Evolutionary conservation across 2,329 filamentous ascomycete species (phyloP).

Genomic region (Arthrocladium fulminans): DNA sequence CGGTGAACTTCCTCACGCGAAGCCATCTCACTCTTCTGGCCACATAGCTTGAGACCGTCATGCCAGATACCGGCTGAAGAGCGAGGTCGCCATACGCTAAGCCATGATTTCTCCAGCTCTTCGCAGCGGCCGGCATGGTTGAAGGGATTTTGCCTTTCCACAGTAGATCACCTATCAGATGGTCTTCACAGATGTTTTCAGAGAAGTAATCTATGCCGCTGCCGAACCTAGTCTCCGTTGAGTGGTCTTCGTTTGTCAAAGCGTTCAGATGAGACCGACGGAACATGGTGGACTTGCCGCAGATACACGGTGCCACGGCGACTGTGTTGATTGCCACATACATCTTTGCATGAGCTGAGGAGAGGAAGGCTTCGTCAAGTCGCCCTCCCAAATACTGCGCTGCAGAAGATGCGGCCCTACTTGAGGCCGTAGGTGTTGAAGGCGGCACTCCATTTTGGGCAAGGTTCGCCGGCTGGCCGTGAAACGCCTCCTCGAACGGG

Average conservation of each 20-base stretch:
- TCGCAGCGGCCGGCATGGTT: conserved; percentile 2
- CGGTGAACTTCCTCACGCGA: conserved; percentile 88
- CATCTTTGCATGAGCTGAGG: conserved; percentile 90
- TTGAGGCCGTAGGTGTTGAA: neutral
- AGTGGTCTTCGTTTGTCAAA: conserved; percentile 45
- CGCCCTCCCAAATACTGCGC: conserved; percentile 52
- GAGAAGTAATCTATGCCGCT: conserved; percentile 85
- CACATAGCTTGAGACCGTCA: conserved; percentile 68
- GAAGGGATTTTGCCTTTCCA: conserved; percentile 60
- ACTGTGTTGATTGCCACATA: conserved; percentile 96
- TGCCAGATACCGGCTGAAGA: conserved; percentile 78
- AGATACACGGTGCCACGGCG: conserved; percentile 78
- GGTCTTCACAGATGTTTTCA: conserved; percentile 94
- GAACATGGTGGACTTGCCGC: conserved; percentile 99
- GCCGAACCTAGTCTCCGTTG: conserved; percentile 31
- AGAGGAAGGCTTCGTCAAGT: conserved; percentile 90
- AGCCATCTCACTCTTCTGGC: conserved; percentile 81
- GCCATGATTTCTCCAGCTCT: conserved; percentile 58
- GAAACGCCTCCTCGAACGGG: conserved; percentile 1
- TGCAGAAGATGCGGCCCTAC: neutral
- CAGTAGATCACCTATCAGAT: conserved; percentile 83
- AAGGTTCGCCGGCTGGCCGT: neutral
- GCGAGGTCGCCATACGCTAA: conserved; percentile 78
- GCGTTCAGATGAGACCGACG: conserved; percentile 78
- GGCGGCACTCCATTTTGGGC: neutral